These are phyloP conservation scores for Cladophialophora yegresii DNA, from an alignment of 2,329 filamentous ascomycete species.

Conservation along the genomic window DNA sequence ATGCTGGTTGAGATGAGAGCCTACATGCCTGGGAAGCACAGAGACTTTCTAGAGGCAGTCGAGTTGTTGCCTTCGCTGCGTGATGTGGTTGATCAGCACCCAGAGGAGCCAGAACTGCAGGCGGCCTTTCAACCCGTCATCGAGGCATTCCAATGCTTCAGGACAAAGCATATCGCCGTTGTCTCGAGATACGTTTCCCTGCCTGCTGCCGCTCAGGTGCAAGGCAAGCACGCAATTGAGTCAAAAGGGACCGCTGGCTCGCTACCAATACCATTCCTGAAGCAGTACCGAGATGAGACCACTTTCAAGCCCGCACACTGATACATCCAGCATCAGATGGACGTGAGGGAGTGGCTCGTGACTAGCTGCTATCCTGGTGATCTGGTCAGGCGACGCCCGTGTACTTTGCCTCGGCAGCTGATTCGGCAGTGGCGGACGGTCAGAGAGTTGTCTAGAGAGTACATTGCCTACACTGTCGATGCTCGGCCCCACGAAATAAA, in stretches of 20 bases:
- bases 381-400: not conserved
- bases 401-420: not conserved
- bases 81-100: constrained; percentile 2
- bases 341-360: not conserved
- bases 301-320: not conserved
- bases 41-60: constrained; percentile 21
- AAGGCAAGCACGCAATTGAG: not conserved
- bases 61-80: constrained; percentile 18
- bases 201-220: constrained; percentile 11
- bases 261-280: constrained; percentile 21
- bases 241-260: constrained; percentile 22
- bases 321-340: not conserved
- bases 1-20: constrained; percentile 20
- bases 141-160: constrained; percentile 13
- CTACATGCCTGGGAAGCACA: constrained; percentile 25
- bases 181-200: constrained; percentile 23
- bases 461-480: not conserved
- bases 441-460: not conserved
- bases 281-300: constrained; percentile 25
- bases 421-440: not conserved
- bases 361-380: not conserved
- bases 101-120: not conserved
- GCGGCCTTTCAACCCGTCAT: constrained; percentile 41
- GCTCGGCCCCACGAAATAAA: not conserved
- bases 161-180: constrained; percentile 21